Base-by-base conservation (phyloP, 1,284 basidiomycete species). In the Moesziomyces sp. region DNA sequence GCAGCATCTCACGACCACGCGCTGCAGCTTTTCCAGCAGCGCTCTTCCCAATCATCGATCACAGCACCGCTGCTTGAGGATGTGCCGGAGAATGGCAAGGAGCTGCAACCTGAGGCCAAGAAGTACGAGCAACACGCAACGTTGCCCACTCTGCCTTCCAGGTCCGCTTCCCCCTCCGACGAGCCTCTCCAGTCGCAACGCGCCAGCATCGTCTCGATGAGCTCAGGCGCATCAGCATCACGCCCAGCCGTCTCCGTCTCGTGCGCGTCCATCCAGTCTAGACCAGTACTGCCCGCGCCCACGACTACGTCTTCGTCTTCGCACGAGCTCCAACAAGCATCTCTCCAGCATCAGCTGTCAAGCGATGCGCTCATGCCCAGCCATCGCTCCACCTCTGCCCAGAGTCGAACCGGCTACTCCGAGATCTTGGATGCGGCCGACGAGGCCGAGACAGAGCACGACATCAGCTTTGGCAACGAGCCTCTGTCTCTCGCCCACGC, bases 161-260 rank as follows among this genome's bases (percentile, higher is more conserved):
- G 35, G 0, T 46, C 35, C 18, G n/a, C 38, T 11, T 60, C 64
- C 18, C 49, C 58, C 34, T 53, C 46, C 19, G 64, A 67, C 28
- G 64, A 57, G 26, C 64, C 64, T 8, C 34, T 60, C 3, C 58
- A 54, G 21, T 67, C 64, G 6, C 53, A 46, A 50, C 49, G 58
- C 35, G 64, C 64, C 2, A 67, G 64, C 54, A 54, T 68, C 43
- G 48, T 68, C 6, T 68, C 65, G 0, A 59, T 52, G 52, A 51
- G 57, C 57, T 61, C 63, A 3, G 21, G 42, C 30, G 54, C 38
- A 10, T 53, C 62, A 24, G 48, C 40, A 5, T 56, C 62, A 26
- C 49, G 35, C n/a, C 52, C 40, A 47, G 23, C 47, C 7, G 3
- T 51, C 16, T 55, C 66, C 6, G n/a, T 50, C n/a, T 58, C 54